Conservation (phyloP, 2,329 filamentous ascomycete genomes). For the Curvularia sp. region DNA sequence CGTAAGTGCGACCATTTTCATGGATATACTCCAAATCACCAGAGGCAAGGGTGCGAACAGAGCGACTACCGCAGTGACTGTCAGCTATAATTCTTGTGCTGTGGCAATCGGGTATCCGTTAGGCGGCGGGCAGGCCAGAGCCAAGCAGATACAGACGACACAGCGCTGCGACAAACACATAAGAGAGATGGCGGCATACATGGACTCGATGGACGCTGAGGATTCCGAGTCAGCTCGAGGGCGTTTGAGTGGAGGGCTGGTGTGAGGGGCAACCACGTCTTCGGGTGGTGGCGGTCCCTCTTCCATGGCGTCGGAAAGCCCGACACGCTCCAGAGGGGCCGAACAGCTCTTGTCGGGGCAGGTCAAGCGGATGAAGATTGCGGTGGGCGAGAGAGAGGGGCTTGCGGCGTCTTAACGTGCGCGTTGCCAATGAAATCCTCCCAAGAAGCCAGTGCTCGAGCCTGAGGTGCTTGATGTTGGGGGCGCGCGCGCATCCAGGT, state of each 20-base stretch:
- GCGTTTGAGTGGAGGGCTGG: slow-evolving; percentile 45
- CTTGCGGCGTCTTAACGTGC: slow-evolving; percentile 6
- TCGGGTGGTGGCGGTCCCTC: slow-evolving; percentile 49
- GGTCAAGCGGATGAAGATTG: slow-evolving; percentile 25
- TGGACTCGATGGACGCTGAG: slow-evolving; percentile 44
- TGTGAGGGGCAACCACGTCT: slow-evolving; percentile 46
- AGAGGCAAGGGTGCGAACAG: slow-evolving; percentile 49
- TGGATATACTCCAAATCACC: slow-evolving; percentile 64
- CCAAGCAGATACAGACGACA: background rate
- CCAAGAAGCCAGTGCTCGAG: slow-evolving; percentile 17
- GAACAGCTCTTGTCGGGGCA: slow-evolving; percentile 22
- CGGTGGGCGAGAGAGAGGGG: slow-evolving; percentile 13
- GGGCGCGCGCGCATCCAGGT: slow-evolving; percentile 23
- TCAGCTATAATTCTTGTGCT: slow-evolving; percentile 12
- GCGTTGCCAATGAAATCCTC: slow-evolving; percentile 17
- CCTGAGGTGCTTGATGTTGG: slow-evolving; percentile 36
- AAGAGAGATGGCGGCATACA: slow-evolving; percentile 36
- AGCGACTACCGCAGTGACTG: slow-evolving; percentile 33
- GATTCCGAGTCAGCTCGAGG: slow-evolving; percentile 42
- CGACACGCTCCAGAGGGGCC: slow-evolving; percentile 22
- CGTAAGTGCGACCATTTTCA: slow-evolving; percentile 68
- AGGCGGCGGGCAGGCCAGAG: background rate
- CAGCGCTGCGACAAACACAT: background rate
- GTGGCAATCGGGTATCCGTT: background rate
- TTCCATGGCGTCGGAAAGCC: slow-evolving; percentile 48